Evolutionary conservation across 345 rosid genomes (phyloP), one percentile per base, ranked within the genome.

Genomic region (Trapa bicornis): DNA sequence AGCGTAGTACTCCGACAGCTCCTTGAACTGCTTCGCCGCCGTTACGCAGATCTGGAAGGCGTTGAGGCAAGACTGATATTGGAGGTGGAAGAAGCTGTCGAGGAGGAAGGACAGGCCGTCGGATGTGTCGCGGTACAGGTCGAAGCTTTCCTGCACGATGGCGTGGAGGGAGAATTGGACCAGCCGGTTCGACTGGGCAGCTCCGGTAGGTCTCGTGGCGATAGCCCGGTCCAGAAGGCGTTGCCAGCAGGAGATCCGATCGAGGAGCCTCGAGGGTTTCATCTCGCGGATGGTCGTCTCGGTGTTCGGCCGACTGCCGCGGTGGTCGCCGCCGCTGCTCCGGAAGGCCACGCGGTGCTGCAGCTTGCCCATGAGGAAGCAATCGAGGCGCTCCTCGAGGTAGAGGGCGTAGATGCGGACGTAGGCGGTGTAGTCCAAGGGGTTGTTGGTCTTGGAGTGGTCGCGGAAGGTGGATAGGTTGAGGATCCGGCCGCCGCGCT

Each of bases 41-140:
- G 74, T 82, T 22, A 87, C 79, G 29, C 89, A 82, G 2, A 83
- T 81, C 56, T 89, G 89, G 65, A 85, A 89, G 2, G 94, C 86
- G 3, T 41, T 72, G 36, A 82, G 80, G 62, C 92, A 89, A 45
- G 86, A 79, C 36, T 84, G 79, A 75, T 89, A 81, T 1, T 72
- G 92, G 2, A 89, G 72, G 67, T 87, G 85, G 71, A 91, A 91
- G 79, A 89, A 91, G 70, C 83, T 83, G 61, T 87, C 96, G 4
- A 89, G 68, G 16, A 91, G 70, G 63, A 83, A 73, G 0, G 87
- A 78, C 16, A 87, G 74, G 0, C 87, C 98, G 42, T 83, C 92
- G 0, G 85, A 86, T 5, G 86, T 84, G 47, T 94, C 96, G 7
- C 74, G 82, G 72, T 94, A 89, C 1, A 86, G 81, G 72, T 86